Conservation (phyloP, 2,329 filamentous ascomycete genomes). For the Didymella sp. region DNA sequence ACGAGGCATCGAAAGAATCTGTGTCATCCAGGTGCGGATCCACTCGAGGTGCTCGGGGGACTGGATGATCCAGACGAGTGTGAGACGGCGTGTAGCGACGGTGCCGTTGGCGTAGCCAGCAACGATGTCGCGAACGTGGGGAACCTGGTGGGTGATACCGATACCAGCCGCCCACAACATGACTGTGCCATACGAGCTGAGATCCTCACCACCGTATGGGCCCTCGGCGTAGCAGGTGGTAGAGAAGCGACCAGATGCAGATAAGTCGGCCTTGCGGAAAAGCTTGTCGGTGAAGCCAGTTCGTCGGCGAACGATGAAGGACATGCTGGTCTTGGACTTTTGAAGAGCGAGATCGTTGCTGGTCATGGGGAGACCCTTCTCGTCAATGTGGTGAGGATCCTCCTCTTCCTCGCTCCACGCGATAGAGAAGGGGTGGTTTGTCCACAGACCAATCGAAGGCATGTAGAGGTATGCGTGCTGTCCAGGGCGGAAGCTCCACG, state of each 20-base stretch:
- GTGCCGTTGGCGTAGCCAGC: conserved; percentile 68
- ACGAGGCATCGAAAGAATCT: conserved; percentile 80
- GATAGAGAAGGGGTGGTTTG: conserved; percentile 80
- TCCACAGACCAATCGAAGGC: conserved; percentile 73
- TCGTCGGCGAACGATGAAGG: conserved; percentile 85
- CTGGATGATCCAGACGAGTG: conserved; percentile 91
- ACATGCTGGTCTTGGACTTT: conserved; percentile 66
- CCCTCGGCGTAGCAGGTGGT: conserved; percentile 83
- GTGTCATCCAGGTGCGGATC: conserved; percentile 90
- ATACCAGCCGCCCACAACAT: conserved; percentile 92
- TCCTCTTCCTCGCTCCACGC: conserved; percentile 75
- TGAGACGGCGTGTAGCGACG: conserved; percentile 80
- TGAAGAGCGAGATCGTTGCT: conserved; percentile 59
- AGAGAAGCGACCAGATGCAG: conserved; percentile 62
- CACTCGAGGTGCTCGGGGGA: conserved; percentile 89
- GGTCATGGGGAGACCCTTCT: conserved; percentile 58
- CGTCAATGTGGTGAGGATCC: conserved; percentile 45
- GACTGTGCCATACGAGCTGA: conserved; percentile 90
- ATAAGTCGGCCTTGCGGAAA: conserved; percentile 69
- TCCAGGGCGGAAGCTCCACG: conserved; percentile 77
- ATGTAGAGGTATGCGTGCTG: conserved; percentile 84
- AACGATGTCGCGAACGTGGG: conserved; percentile 76
- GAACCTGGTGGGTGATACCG: conserved; percentile 93
- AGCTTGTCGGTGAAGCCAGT: conserved; percentile 87
- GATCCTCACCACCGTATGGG: conserved; percentile 81